Evolutionary conservation across 495 filamentous ascomycete genomes (phyloP).

Genomic region (Aspergillus heteromorphus): DNA sequence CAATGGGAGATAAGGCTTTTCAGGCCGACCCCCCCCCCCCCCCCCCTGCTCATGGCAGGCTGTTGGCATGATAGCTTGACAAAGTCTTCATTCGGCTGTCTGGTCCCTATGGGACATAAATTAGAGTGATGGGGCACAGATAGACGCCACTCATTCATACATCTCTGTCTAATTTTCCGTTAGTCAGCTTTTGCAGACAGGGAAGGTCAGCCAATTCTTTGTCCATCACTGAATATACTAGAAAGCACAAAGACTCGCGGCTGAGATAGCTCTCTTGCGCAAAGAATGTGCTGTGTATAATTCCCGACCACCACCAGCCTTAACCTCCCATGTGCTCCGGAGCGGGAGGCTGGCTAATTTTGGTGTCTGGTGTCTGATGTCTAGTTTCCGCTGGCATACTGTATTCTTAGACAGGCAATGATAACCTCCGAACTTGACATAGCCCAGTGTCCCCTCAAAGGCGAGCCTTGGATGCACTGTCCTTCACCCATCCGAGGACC

Average conservation of each 20-base stretch:
- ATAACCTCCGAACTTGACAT: not conserved
- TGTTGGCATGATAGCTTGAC: not conserved
- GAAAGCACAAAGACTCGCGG: not conserved
- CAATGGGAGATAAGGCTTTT: not conserved
- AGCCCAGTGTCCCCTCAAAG: not conserved
- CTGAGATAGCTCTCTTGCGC: not conserved
- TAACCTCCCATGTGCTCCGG: not conserved
- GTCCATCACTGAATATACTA: not conserved
- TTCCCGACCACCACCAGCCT: not conserved
- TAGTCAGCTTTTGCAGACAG: not conserved
- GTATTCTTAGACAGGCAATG: not conserved
- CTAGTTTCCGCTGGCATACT: not conserved
- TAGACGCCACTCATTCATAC: not conserved
- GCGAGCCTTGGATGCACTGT: not conserved
- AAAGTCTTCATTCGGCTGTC: not conserved
- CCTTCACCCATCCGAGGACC: not conserved
- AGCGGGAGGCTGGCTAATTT: not conserved
- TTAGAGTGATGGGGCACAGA: not conserved
- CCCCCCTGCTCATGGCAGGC: not conserved
- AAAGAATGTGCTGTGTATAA: not conserved
- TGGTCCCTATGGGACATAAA: not conserved
- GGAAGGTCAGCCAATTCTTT: not conserved
- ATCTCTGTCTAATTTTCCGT: not conserved
- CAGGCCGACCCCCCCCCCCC: not conserved
- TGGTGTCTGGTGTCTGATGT: too few relatives aligned